A percentile compares a stretch with the other conserved stretches of the same genome.
These are phyloP conservation scores for Prunella vulgaris DNA, from an alignment of 257 asterid genomes.

Conservation along the genomic window DNA sequence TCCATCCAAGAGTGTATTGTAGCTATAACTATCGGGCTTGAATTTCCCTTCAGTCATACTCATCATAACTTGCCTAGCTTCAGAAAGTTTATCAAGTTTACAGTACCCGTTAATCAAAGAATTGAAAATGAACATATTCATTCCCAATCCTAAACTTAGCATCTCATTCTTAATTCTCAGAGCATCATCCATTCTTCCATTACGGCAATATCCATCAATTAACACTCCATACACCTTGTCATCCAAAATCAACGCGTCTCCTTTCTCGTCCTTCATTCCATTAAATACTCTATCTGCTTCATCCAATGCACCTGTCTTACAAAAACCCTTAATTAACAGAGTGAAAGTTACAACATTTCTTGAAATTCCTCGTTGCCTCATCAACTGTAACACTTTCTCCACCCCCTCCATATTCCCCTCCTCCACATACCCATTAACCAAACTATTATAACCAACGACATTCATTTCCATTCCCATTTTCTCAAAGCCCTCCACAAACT, in stretches of 20 bases:
- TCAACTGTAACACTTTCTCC: constrained; percentile 49
- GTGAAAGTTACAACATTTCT: constrained; percentile 64
- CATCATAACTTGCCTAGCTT: constrained; percentile 49
- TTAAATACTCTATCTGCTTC: constrained; percentile 55
- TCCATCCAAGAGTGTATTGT: constrained; percentile 64
- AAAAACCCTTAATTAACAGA: constrained; percentile 70
- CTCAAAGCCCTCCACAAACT: constrained; percentile 62
- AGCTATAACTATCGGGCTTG: constrained; percentile 78
- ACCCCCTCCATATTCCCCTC: constrained; percentile 56
- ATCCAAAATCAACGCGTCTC: constrained; percentile 43
- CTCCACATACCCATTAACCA: constrained; percentile 77
- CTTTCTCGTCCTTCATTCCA: constrained; percentile 47
- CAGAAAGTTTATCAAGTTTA: constrained; percentile 54
- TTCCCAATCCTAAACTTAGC: constrained; percentile 53
- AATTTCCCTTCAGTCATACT: constrained; percentile 46
- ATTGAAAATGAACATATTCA: constrained; percentile 62
- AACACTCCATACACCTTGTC: constrained; percentile 65
- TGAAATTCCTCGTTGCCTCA: constrained; percentile 40
- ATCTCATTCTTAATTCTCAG: constrained; percentile 63
- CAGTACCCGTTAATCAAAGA: constrained; percentile 79
- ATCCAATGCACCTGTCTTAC: constrained; percentile 59
- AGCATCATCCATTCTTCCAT: constrained; percentile 80
- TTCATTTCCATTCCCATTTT: constrained; percentile 51
- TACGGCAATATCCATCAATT: constrained; percentile 69
- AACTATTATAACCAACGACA: constrained; percentile 64